These are phyloP conservation scores for Epithemia pelagica DNA, from an alignment of 108 stramenopile genomes.

Conservation along the genomic window DNA sequence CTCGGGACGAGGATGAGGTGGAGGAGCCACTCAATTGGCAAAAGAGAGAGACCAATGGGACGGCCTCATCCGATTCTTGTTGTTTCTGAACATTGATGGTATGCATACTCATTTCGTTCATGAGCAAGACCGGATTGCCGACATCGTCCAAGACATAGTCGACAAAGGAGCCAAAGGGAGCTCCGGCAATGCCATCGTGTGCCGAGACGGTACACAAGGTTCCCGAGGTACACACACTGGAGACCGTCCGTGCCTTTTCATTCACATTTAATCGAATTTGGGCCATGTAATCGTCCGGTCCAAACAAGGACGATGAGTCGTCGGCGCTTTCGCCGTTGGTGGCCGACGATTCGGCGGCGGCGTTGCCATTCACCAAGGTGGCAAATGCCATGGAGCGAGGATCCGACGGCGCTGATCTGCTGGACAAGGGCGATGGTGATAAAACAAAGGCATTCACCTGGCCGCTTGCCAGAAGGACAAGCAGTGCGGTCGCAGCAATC, in stretches of 20 bases:
- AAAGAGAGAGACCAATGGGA: constrained; percentile 64
- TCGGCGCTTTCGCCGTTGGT: no score
- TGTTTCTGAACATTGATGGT: constrained; percentile 79
- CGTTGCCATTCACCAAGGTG: no score
- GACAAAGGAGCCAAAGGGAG: constrained; percentile 93
- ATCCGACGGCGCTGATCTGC: no score
- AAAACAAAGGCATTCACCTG: no score
- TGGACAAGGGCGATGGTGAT: no score
- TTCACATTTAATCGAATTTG: constrained; percentile 67
- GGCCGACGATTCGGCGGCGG: no score
- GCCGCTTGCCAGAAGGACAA: no score
- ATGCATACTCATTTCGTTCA: constrained; percentile 94
- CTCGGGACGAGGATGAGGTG: constrained; percentile 4
- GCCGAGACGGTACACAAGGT: constrained; percentile 79
- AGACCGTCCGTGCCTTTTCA: constrained; percentile 84
- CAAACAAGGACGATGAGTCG: no score
- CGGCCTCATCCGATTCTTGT: constrained; percentile 12
- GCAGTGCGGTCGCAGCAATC: no score
- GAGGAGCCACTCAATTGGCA: constrained; percentile 50
- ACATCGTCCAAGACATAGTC: constrained; percentile 94
- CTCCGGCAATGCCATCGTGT: constrained; percentile 74
- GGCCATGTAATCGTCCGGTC: not conserved
- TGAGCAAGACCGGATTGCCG: constrained; percentile 91
- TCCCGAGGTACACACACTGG: constrained; percentile 76
- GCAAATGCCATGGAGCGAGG: no score